phyloP scores from a whole-genome alignment of 257 asterid genomes.

The Linaria vulgaris region DNA sequence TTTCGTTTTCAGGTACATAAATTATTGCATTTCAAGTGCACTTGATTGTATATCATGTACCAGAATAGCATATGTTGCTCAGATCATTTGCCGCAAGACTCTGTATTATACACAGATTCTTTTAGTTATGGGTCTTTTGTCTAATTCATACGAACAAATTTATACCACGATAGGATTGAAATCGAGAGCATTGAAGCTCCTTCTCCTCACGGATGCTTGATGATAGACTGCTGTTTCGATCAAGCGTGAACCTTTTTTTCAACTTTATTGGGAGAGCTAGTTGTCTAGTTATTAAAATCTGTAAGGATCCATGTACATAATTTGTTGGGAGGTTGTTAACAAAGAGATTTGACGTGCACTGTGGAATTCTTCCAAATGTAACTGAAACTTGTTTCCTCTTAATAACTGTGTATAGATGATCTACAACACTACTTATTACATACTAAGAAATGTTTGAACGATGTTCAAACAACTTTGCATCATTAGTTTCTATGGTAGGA shows the following conservation, averaged over 20 bases:
- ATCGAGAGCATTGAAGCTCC: too few relatives aligned
- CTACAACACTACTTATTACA: too few relatives aligned
- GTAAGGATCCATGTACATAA: neutral
- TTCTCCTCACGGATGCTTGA: too few relatives aligned
- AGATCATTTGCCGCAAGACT: slow-evolving; percentile 12
- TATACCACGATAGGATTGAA: neutral
- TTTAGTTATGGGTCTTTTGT: neutral
- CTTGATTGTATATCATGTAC: neutral
- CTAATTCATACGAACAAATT: slow-evolving; percentile 9
- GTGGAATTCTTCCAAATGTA: too few relatives aligned
- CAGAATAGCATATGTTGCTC: slow-evolving; percentile 23
- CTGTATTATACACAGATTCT: neutral
- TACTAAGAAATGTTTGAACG: too few relatives aligned
- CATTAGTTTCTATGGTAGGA: too few relatives aligned
- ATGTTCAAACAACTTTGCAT: too few relatives aligned
- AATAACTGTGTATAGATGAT: too few relatives aligned
- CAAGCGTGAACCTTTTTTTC: slow-evolving; percentile 1
- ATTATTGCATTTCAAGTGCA: slow-evolving; percentile 7
- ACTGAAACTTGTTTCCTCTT: too few relatives aligned
- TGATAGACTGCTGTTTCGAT: neutral
- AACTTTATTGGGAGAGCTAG: neutral
- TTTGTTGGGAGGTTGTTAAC: too few relatives aligned
- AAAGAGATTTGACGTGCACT: too few relatives aligned
- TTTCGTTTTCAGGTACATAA: slow-evolving; percentile 33
- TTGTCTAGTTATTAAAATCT: neutral